These are phyloP conservation scores for Suillus decipiens DNA, from an alignment of 768 basidiomycete species.

Conservation along the genomic window DNA sequence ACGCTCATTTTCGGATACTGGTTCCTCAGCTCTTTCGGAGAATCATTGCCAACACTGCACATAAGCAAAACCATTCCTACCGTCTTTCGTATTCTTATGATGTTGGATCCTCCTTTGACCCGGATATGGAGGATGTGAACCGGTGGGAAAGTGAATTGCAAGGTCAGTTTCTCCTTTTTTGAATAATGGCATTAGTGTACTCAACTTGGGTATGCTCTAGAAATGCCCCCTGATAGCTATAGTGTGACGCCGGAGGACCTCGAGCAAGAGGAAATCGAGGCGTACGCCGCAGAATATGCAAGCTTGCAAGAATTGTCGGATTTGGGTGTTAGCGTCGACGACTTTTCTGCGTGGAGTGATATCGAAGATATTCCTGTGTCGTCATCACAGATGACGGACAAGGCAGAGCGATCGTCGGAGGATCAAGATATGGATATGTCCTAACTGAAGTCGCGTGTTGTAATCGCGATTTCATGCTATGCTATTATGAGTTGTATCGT, in stretches of 20 bases:
- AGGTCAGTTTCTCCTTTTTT: conserved; percentile 34
- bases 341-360: conserved; percentile 23
- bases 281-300: conserved; percentile 57
- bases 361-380: conserved; percentile 18
- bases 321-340: conserved; percentile 28
- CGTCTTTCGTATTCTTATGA: conserved; percentile 65
- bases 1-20: neutral
- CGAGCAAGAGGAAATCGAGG: conserved; percentile 58
- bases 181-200: neutral
- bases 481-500: neutral
- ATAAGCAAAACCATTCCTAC: conserved; percentile 53
- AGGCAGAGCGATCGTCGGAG: neutral
- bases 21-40: conserved; percentile 61
- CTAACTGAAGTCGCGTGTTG: conserved; percentile 10
- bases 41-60: conserved; percentile 57
- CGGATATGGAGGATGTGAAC: conserved; percentile 62
- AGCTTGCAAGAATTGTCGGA: conserved; percentile 50
- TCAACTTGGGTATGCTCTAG: neutral
- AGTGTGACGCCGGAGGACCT: conserved; percentile 43
- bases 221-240: conserved; percentile 8
- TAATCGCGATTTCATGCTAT: neutral
- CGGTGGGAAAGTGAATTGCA: conserved; percentile 61
- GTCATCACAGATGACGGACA: conserved; percentile 3
- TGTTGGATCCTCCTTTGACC: conserved; percentile 78
- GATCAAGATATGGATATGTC: conserved; percentile 30